These are phyloP conservation scores for Mucor indicus DNA, from an alignment of 371 early-diverging fungal species.

Conservation along the genomic window DNA sequence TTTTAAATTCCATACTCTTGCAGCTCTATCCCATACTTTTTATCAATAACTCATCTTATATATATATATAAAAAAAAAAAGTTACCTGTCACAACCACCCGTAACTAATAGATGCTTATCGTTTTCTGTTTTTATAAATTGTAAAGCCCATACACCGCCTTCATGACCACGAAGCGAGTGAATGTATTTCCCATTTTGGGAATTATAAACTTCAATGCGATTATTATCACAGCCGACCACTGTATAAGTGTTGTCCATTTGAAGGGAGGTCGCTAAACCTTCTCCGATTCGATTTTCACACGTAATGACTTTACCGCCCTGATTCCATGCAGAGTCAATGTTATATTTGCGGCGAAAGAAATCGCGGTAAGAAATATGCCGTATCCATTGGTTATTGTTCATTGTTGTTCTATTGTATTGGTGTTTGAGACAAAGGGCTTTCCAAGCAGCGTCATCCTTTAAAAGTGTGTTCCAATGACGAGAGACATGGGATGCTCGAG, in stretches of 20 bases:
- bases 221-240: constrained; percentile 77
- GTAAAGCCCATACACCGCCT: constrained; percentile 89
- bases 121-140: constrained; percentile 52
- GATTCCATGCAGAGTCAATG: constrained; percentile 68
- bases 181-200: constrained; percentile 50
- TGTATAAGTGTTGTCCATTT: constrained; percentile 75
- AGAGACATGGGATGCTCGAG: constrained; percentile 64
- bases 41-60: too few species aligned
- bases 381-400: too few species aligned
- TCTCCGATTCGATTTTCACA: constrained; percentile 65
- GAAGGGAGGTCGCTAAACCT: constrained; percentile 75
- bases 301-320: constrained; percentile 53
- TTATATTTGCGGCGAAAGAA: constrained; percentile 64
- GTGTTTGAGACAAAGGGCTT: constrained; percentile 33
- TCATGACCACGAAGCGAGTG: constrained; percentile 71
- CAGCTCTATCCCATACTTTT: constrained; percentile 50
- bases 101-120: constrained; percentile 59
- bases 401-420: constrained; percentile 13
- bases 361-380: constrained; percentile 63
- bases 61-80: constrained; percentile 3
- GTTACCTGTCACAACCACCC: constrained; percentile 71
- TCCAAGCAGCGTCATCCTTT: constrained; percentile 50
- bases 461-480: constrained; percentile 65
- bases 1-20: constrained; percentile 83
- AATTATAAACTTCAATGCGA: constrained; percentile 71